Evolutionary conservation across 768 basidiomycete genomes (phyloP).

Genomic region (Pholiota conissans): DNA sequence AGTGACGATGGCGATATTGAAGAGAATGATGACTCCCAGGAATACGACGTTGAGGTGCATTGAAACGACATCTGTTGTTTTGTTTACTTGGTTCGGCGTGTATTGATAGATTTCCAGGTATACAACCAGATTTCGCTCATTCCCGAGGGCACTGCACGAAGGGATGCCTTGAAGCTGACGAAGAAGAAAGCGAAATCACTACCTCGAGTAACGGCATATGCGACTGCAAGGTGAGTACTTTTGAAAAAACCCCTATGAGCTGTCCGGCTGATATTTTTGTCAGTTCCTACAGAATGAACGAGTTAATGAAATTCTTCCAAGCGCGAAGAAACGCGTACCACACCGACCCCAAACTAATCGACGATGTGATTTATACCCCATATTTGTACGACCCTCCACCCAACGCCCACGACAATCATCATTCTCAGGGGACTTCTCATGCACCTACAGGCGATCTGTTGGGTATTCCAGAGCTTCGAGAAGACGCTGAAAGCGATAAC

Average conservation of each 20-base stretch:
- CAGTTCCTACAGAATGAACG: constrained; percentile 88
- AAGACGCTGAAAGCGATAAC: constrained; percentile 30
- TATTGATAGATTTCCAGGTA: constrained; percentile 46
- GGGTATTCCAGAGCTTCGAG: constrained; percentile 70
- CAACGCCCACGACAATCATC: constrained; percentile 28
- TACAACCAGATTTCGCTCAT: constrained; percentile 94
- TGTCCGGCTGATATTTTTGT: neutral
- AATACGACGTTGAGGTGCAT: constrained; percentile 63
- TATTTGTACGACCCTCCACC: constrained; percentile 71
- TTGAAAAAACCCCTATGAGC: neutral
- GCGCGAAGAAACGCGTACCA: constrained; percentile 81
- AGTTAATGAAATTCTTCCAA: constrained; percentile 87
- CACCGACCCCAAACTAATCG: constrained; percentile 84
- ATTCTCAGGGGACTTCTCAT: constrained; percentile 25
- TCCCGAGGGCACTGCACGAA: constrained; percentile 89
- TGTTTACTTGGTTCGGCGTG: neutral
- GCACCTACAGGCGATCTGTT: constrained; percentile 70
- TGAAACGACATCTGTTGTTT: neutral
- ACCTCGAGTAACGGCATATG: constrained; percentile 94
- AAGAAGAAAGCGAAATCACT: constrained; percentile 93
- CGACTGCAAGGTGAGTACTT: constrained; percentile 77
- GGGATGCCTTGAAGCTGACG: constrained; percentile 86
- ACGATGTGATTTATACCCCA: constrained; percentile 93
- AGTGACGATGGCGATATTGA: constrained; percentile 76
- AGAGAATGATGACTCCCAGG: constrained; percentile 57